Evolutionary conservation across 371 early-diverging fungal species (phyloP), one percentile per base, ranked within the genome.

Genomic region (Mucor plumbeus): DNA sequence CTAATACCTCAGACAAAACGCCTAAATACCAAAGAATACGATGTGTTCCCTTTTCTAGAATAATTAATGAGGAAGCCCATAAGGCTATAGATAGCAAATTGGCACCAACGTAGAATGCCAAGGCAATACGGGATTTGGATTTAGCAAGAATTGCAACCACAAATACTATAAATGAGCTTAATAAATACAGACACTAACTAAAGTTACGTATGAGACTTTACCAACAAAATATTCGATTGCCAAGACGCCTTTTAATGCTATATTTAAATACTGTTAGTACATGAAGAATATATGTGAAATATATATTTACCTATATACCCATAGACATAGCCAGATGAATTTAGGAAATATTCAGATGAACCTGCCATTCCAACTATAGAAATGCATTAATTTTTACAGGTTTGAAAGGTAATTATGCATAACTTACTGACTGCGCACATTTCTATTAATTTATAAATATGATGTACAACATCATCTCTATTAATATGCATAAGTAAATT

Each of bases 181-280:
- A 15, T 11, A 34, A 47, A 47, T 21, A 59, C 8, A 47, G 47
- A 19, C 17, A 17, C 47, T 47, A 47, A 47, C 47, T 47, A 13
- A 60, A 19, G 13, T 19, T 57, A 56, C 14, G 14, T 41, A 31
- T 60, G 36, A 35, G 21, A 34, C 44, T 69, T 78, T 72, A 87
- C 87, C 87, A 54, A 85, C 80, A 17, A 76, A 69, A 50, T 87
- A 87, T 71, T 87, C 87, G n/a, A 84, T 48, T 5, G 70, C 85
- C 4, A 87, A 70, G 8, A 87, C 75, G 4, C 61, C 76, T 62
- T 87, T 87, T 36, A 85, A 72, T 15, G 76, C 79, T 76, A 31
- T n/a, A 10, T 11, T 39, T 17, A 35, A 41, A 38, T 36, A 15
- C 0, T 21, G 31, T 13, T 31, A 31, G 5, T 31, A 53, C 9